phyloP scores from a whole-genome alignment of 169 alveolate species.

The Eimeria sp. region DNA sequence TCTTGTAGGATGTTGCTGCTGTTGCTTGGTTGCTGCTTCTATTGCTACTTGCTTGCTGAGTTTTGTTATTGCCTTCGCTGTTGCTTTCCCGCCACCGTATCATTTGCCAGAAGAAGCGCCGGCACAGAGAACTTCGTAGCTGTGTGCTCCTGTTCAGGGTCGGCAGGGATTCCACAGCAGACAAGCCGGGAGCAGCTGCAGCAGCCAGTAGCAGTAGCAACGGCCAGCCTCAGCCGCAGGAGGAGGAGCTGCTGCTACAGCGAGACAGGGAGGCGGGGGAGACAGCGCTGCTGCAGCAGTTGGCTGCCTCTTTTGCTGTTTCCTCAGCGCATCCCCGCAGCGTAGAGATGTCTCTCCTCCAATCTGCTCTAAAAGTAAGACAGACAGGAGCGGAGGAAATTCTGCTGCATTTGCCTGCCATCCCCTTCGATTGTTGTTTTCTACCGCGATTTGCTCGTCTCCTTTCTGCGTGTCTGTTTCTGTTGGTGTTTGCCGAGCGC shows the following conservation, averaged over 20 bases:
- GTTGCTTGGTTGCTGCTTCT: constrained; percentile 11
- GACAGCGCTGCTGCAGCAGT: constrained; percentile 42
- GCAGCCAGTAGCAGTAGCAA: background rate
- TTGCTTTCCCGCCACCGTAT: background rate
- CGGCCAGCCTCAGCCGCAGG: background rate
- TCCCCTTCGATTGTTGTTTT: background rate
- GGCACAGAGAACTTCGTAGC: background rate
- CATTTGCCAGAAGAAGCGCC: background rate
- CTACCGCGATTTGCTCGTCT: background rate
- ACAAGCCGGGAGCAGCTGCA: background rate
- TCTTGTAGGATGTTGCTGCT: constrained; percentile 66
- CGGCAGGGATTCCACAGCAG: constrained; percentile 16
- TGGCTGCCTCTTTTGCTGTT: constrained; percentile 29
- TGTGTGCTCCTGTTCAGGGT: constrained; percentile 36
- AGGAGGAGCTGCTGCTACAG: constrained; percentile 50
- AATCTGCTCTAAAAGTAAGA: constrained; percentile 12
- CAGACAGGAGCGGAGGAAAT: background rate
- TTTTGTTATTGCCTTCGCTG: constrained; percentile 29
- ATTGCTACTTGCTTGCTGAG: background rate
- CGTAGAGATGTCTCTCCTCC: constrained; percentile 31
- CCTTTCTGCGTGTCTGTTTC: background rate
- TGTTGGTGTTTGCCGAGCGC: background rate
- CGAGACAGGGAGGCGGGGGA: constrained; percentile 45
- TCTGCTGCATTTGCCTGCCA: background rate
- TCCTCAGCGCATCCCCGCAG: constrained; percentile 40